Percentiles rank a stretch among this genome's conserved stretches.
Evolutionary conservation across 768 basidiomycete genomes (phyloP).

Genomic region (Amanita molliuscula): DNA sequence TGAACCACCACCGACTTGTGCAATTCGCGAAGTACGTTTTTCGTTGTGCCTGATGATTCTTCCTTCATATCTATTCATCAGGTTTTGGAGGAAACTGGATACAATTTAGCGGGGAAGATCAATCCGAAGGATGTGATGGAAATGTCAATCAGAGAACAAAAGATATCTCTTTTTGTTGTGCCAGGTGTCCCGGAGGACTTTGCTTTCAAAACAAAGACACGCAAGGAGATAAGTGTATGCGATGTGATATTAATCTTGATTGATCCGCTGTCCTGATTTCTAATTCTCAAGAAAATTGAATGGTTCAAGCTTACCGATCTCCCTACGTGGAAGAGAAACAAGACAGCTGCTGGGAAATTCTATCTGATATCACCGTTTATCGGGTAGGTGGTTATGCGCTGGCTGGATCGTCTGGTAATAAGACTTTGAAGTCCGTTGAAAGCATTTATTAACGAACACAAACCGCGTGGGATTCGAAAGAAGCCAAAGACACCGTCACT

Average conservation of each 20-base stretch:
- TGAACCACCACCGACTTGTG: conserved; percentile 77
- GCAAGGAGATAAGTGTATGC: conserved; percentile 95
- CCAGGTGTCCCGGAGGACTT: conserved; percentile 82
- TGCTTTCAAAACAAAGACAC: conserved; percentile 84
- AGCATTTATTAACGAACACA: conserved; percentile 54
- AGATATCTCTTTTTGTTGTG: conserved; percentile 85
- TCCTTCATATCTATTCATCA: conserved; percentile 20
- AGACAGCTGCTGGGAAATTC: conserved; percentile 65
- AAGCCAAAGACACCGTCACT: conserved; percentile 17
- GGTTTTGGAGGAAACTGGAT: conserved; percentile 97
- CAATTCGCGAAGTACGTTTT: conserved; percentile 74
- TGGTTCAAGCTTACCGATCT: conserved; percentile 89
- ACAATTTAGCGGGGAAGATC: conserved; percentile 66
- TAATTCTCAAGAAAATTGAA: conserved; percentile 68
- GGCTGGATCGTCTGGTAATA: conserved; percentile 6
- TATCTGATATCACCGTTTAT: conserved; percentile 96
- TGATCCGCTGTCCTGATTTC: neutral
- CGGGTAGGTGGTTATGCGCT: conserved; percentile 33
- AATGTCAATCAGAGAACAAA: conserved; percentile 82
- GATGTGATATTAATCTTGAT: neutral
- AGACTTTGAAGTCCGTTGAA: conserved; percentile 41
- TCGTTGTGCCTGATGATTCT: neutral
- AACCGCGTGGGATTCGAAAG: conserved; percentile 37
- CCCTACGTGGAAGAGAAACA: conserved; percentile 86
- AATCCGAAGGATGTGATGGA: conserved; percentile 65